Base-by-base conservation (phyloP, 495 filamentous ascomycete genomes). In the Neurospora sp. region DNA sequence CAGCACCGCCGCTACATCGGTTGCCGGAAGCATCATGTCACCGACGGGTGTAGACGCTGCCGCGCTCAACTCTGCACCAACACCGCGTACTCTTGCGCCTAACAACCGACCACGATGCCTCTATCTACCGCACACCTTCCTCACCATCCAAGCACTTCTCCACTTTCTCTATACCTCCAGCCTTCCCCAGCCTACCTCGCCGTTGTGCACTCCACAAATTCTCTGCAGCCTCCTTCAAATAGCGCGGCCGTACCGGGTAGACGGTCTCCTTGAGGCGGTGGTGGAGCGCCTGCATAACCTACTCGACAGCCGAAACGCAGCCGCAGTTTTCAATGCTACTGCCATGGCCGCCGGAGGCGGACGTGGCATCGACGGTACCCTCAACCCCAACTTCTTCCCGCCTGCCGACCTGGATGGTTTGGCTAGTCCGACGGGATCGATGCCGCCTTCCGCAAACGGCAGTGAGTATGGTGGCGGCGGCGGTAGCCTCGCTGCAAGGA, bases 261-360 rank as follows among this genome's bases (percentile, higher is more conserved):
- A 97, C 76, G 96, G 96, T 0, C 88, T 99, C 1, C 86, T 98
- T 0, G 96, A 98, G 82, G 93, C 93, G 2, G 91, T 92, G 7
- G 93, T 98, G 14, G 93, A 97, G 79, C 91, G 95, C 22, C 89
- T 99, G 7, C 96, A 99, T 78, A 89, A 92, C 71, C 88, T 95
- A 9, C 89, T 99, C 3, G 96, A 99, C 76, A 93, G 91, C 14
- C 87, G 94, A 69, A 99, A 98, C 78, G 94, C 96, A 0, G 96
- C 96, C 0, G 96, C 96, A 18, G 93, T 98, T 16, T 99, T 98
- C 87, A 99, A 99, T 75, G 96, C 96, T 0, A 94, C 95, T 0
- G 96, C 96, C 68, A 98, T 98, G 96, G 96, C 95, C 3, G 96
- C 96, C 9, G 96, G 96, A 1, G 94, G 95, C 37, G 96, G 96